Base-by-base conservation (phyloP, 2,329 filamentous ascomycete genomes). In the Epichloe hybrida region DNA sequence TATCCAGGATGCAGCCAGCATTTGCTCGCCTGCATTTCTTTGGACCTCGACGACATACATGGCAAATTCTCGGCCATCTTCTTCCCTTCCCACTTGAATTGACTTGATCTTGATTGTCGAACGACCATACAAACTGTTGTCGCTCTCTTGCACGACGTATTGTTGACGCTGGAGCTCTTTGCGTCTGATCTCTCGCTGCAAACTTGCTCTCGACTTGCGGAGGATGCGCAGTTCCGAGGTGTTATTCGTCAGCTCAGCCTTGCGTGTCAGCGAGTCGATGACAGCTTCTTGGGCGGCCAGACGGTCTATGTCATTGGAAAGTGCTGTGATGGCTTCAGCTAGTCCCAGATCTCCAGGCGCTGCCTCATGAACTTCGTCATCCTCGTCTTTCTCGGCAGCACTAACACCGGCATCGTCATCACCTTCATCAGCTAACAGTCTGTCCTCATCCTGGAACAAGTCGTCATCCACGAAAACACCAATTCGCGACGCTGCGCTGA, bases 111-210 rank as follows among this genome's bases (percentile, higher is more conserved):
- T 85, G 59, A 97, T 81, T 0, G 82, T 88, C 2, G 93, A 91
- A 17, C 91, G 86, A 2, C 93, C 93, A 61, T 95, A 97, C 23
- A 98, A 74, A 65, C 89, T 95, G 66, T 95, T 98, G 64, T 98
- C 94, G 62, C 89, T 96, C 67, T 98, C 93, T 67, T 98, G 93
- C 7, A 97, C 82, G 44, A 95, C 88, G 59, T 98, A 98, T 64
- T 98, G 94, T 66, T 95, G 93, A 49, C 90, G 80, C 64, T 98
- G 93, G 61, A 98, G 78, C 66, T 97, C 91, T 64, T 97, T 98
- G 36, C 90, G 82, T 51, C 88, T 80, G 50, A 97, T 89, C 66
- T 98, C 93, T 57, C 93, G 79, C 61, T 95, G 86, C 52, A 98
- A 71, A 66, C 93, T 98, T 35, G 89, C 84, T 65, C 93, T 95